Conservation (phyloP, 2,329 filamentous ascomycete genomes). For the Cladophialophora yegresii region DNA sequence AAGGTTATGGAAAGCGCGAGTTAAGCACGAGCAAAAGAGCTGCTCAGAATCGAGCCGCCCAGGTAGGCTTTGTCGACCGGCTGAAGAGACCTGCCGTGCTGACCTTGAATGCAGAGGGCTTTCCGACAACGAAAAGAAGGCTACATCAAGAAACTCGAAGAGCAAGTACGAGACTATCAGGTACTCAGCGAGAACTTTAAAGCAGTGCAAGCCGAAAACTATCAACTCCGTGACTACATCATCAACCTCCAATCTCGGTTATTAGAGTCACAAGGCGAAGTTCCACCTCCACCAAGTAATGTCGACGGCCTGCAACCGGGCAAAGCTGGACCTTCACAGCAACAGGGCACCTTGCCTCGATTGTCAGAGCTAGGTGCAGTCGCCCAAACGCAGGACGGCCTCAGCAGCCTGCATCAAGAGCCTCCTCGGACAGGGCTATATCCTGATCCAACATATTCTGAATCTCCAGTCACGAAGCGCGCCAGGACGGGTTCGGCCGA, state of each 20-base stretch:
- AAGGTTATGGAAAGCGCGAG: conserved; percentile 76
- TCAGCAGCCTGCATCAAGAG: conserved; percentile 24
- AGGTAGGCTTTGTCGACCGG: conserved; percentile 60
- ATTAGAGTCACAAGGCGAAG: conserved; percentile 78
- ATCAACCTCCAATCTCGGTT: conserved; percentile 85
- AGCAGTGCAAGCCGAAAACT: conserved; percentile 82
- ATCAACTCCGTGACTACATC: conserved; percentile 86
- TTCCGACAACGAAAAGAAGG: conserved; percentile 97
- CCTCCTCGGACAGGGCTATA: conserved; percentile 27
- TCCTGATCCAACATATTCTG: conserved; percentile 33
- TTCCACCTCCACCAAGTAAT: conserved; percentile 55
- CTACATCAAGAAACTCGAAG: conserved; percentile 96
- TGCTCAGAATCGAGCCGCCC: conserved; percentile 92
- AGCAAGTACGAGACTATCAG: conserved; percentile 80
- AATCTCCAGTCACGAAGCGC: conserved; percentile 28
- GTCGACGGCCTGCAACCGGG: conserved; percentile 36
- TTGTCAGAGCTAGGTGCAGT: conserved; percentile 32
- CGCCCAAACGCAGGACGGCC: conserved; percentile 21
- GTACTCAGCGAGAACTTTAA: conserved; percentile 77
- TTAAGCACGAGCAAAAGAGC: conserved; percentile 94
- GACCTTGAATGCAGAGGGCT: conserved; percentile 65
- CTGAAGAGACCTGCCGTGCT: background rate
- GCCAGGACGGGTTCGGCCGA: conserved; percentile 30
- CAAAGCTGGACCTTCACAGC: conserved; percentile 31
- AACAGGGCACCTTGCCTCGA: conserved; percentile 29